phyloP scores from a whole-genome alignment of 139 green algal genomes.

The Nannochloris sp. region DNA sequence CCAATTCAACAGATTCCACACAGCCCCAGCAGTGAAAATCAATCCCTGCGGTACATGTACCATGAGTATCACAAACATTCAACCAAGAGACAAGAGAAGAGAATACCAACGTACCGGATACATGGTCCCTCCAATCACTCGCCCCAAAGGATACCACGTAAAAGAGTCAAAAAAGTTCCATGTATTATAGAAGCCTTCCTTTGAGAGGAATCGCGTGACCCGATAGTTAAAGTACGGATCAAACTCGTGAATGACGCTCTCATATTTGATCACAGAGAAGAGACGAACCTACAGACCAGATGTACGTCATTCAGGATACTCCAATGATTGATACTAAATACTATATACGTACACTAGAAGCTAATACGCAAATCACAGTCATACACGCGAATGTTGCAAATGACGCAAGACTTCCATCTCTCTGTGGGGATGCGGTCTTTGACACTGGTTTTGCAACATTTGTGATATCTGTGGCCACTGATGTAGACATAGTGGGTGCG shows the following conservation, averaged over 20 bases:
- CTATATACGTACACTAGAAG: not conserved
- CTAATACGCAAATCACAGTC: not conserved
- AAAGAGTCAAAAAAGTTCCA: slow-evolving; percentile 90
- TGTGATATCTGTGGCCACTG: too few relatives aligned
- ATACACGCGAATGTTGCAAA: not conserved
- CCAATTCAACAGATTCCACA: slow-evolving; percentile 77
- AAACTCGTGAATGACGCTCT: slow-evolving; percentile 82
- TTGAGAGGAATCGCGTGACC: slow-evolving; percentile 73
- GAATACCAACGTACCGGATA: slow-evolving; percentile 44
- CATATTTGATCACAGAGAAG: slow-evolving; percentile 91
- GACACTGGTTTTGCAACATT: too few relatives aligned
- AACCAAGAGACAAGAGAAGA: too few relatives aligned
- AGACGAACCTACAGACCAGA: slow-evolving; percentile 43
- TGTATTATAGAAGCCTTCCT: slow-evolving; percentile 71
- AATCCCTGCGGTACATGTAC: slow-evolving; percentile 43
- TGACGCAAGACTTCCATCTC: not conserved
- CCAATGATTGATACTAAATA: too few relatives aligned
- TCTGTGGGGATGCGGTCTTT: too few relatives aligned
- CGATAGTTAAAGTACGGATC: slow-evolving; percentile 85
- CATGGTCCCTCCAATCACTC: slow-evolving; percentile 78
- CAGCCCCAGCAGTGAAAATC: slow-evolving; percentile 80
- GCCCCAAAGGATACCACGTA: slow-evolving; percentile 86
- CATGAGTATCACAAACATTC: too few relatives aligned
- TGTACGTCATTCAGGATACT: too few relatives aligned
- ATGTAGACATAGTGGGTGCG: too few relatives aligned